Evolutionary conservation across 176 grass and related monocot species (phyloP), one percentile per base, ranked within the genome.

Genomic region (Pontederia paniculata): DNA sequence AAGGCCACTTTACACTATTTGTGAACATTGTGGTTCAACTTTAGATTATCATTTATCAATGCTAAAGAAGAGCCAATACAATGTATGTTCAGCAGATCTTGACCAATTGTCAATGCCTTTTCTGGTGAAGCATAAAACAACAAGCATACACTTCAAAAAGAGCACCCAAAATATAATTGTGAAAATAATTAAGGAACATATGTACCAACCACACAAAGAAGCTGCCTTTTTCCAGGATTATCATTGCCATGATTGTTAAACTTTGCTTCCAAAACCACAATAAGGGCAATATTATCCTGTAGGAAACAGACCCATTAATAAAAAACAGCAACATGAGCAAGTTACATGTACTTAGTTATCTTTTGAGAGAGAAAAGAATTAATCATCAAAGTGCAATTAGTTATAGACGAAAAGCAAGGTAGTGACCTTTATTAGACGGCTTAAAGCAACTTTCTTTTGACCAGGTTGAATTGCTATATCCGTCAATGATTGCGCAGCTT

Each of bases 141-240:
- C 28, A 37, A 37, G 28, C 28, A 60, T 43, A 17, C 2, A 10
- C 41, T 13, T 15, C 46, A 3, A 23, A 14, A 48, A 15, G 0
- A 47, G 13, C 15, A 8, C 23, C 23, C 18, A 10, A 48, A 13
- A 22, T 1, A 20, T 8, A 5, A 46, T 13, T 15, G 8, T 25
- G 45, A 28, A 55, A 15, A 52, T 67, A 46, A 31, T 51, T 16
- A 44, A 46, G 58, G 54, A 61, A 10, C 65, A 18, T 10, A 10
- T 75, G 57, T 47, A 53, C 80, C 13, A 68, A 98, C 94, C 80
- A 98, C 94, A 84, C 94, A 98, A 46, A 98, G 88, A 23, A 98
- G 94, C 69, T 98, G 94, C 37, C 94, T 91, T 84, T 93, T 98
- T 66, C 83, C 94, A 75, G 87, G 79, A 84, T 84, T 98, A 77